Base-by-base conservation (phyloP, 768 basidiomycete genomes). In the Kwoniella newhampshirensis region DNA sequence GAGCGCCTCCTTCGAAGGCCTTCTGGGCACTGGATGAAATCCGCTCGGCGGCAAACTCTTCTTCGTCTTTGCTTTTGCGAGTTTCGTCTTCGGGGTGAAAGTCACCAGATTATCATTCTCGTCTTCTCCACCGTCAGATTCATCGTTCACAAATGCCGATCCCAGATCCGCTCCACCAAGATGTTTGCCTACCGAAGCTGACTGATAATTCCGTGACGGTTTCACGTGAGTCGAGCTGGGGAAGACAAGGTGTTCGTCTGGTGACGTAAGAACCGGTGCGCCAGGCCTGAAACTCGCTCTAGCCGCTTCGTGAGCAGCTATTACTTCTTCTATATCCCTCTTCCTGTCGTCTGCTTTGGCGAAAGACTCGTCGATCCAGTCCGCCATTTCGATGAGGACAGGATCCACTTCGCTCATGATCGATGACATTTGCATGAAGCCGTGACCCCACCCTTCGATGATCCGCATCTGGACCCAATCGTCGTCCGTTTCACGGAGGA, bases 361-460 rank as follows among this genome's bases (percentile, higher is more conserved):
- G 73, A 97, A 98, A 37, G 86, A 82, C 54, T 85, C 84, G 64
- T 85, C 83, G 54, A 97, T 96, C 92, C 93, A 97, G 56, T 89
- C 89, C 9, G 87, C 93, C 59, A 92, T 80, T 61, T 90, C 87
- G 60, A 84, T 81, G 62, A 93, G 86, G 20, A 86, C 87, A 66
- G 82, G 83, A 70, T 81, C 83, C 15, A 88, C 90, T 67, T 93
- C 91, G 3, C 64, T 66, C 84, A 99, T 88, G 66, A 97, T 76
- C 21, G 83, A 79, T 36, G 87, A 82, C 94, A 99, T 99, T 79
- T 96, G 94, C 67, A 94, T 81, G 79, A 91, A 97, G 35, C 91
- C 94, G 76, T 96, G 92, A 67, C 89, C 91, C 96, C 93, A 97
- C 45, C 93, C 93, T 27, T 89, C 88, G 76, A 94, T 90, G 54